A percentile compares a stretch with the other conserved stretches of the same genome.
These are phyloP conservation scores for Coriaria nepalensis DNA, from an alignment of 306 rosid species.

Conservation along the genomic window DNA sequence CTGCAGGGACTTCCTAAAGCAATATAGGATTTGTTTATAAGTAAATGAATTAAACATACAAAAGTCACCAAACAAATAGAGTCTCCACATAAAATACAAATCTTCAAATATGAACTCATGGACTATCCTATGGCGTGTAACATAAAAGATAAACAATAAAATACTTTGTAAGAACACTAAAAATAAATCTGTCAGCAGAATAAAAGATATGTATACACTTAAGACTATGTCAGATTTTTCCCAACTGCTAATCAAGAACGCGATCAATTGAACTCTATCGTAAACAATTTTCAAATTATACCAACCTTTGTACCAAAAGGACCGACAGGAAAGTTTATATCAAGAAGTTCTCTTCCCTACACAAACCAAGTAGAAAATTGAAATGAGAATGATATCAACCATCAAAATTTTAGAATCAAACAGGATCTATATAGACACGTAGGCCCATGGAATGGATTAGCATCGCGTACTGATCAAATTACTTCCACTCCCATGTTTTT, in stretches of 20 bases:
- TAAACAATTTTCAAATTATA: conserved; percentile 1
- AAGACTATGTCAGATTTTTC: not conserved
- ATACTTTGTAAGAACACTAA: no score
- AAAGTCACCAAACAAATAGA: not conserved
- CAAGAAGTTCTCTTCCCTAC: conserved; percentile 52
- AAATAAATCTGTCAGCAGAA: no score
- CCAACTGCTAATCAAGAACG: not conserved
- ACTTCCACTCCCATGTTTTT: no score
- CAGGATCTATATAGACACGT: no score
- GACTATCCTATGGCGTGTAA: no score
- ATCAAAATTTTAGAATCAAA: no score
- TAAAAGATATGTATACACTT: no score
- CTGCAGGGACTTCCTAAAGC: conserved; percentile 67
- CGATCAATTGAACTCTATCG: not conserved
- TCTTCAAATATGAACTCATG: not conserved
- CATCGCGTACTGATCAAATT: no score
- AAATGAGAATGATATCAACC: not conserved
- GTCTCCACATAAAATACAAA: not conserved
- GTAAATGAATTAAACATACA: not conserved
- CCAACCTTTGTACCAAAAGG: conserved; percentile 88
- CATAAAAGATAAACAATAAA: no score
- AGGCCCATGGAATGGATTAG: no score
- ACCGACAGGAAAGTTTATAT: conserved; percentile 50
- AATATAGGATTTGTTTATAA: conserved; percentile 8
- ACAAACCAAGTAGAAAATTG: not conserved